phyloP scores from a whole-genome alignment of 345 rosid species.

The Aurinia saxatilis region DNA sequence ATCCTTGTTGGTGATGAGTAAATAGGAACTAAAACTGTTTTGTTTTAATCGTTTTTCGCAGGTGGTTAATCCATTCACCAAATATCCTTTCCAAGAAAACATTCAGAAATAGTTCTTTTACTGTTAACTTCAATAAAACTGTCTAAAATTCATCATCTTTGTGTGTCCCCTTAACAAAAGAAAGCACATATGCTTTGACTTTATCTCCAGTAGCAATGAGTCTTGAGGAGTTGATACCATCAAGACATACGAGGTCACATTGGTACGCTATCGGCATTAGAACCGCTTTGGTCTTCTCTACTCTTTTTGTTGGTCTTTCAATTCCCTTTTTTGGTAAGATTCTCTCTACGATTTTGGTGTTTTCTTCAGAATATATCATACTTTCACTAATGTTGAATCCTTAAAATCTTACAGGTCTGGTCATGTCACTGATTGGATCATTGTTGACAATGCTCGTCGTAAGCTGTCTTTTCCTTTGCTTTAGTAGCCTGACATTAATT shows the following conservation, averaged over 20 bases:
- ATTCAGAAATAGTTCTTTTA: not conserved
- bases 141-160: not conserved
- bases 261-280: slow-evolving; percentile 60
- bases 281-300: slow-evolving; percentile 74
- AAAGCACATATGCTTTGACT: slow-evolving; percentile 73
- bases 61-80: slow-evolving; percentile 96
- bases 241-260: slow-evolving; percentile 53
- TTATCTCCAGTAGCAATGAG: slow-evolving; percentile 93
- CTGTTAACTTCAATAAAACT: not conserved
- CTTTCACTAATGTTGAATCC: not conserved
- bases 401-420: slow-evolving; percentile 49
- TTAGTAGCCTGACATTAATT: not conserved
- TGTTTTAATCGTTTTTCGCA: slow-evolving; percentile 27
- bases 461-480: slow-evolving; percentile 26
- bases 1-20: not conserved
- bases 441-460: slow-evolving; percentile 92
- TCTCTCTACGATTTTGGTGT: slow-evolving; percentile 4
- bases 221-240: slow-evolving; percentile 87
- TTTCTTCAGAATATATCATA: not conserved
- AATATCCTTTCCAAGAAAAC: slow-evolving; percentile 53
- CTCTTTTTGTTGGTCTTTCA: slow-evolving; percentile 65
- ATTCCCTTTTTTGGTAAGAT: slow-evolving; percentile 84
- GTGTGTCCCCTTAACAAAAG: slow-evolving; percentile 31
- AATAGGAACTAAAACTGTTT: not conserved
- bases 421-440: slow-evolving; percentile 93